Base-by-base conservation (phyloP, 2,329 filamentous ascomycete genomes). In the Diaporthe sp. region DNA sequence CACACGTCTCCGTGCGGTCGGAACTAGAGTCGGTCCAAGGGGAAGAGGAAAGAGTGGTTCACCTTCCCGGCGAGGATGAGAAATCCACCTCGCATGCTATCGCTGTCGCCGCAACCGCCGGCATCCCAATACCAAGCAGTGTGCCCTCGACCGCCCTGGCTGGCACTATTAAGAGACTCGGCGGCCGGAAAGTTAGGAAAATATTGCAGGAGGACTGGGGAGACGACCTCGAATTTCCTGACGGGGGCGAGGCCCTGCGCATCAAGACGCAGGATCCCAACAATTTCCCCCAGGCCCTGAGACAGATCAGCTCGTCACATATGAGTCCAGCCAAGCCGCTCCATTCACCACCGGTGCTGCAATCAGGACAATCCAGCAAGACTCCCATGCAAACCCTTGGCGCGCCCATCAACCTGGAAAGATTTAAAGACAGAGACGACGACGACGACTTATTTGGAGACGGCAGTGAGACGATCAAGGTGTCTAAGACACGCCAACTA, bases 141-240 rank as follows among this genome's bases (percentile, higher is more conserved):
- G 92, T 98, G 44, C 95, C 96, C 1, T 92, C 94, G 42, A 98
- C 96, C 28, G 97, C 97, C 42, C 87, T 99, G 83, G 96, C 96
- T 72, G 97, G 97, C 71, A 96, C 95, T 13, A 98, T 98, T 82
- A 98, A 97, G 86, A 90, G 96, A 79, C 88, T 98, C 46, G 96
- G 96, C 68, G 92, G 92, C 76, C 90, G 91, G 79, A 95, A 93
- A 80, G 88, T 94, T 28, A 93, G 92, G 80, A 93, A 91, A 81
- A 91, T 93, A 55, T 91, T 94, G 76, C 92, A 94, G 78, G 94
- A 95, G 79, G 94, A 96, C 82, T 96, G 94, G 92, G 93, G 92
- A 77, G 93, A 95, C 79, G 94, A 96, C 79, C 84, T 96, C 67
- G 93, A 94, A 79, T 83, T 95, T 22, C 92, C 93, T 4, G 88